A percentile compares a stretch with the other conserved stretches of the same genome.
phyloP scores from a whole-genome alignment of 495 filamentous ascomycete genomes.

The Chlorociboria aeruginascens region DNA sequence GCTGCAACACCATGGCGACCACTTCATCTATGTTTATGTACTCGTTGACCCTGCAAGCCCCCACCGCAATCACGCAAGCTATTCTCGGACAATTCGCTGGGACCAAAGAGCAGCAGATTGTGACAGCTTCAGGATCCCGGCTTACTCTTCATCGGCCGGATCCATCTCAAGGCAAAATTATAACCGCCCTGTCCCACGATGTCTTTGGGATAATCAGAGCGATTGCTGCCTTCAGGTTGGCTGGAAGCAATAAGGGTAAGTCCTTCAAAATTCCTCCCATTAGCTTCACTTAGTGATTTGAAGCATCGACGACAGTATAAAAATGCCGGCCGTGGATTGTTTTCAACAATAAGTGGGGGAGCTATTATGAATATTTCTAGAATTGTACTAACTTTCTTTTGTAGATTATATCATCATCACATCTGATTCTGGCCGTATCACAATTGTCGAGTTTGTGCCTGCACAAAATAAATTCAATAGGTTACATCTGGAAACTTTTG shows the following conservation, averaged over 20 bases:
- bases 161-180: constrained; percentile 71
- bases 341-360: constrained; percentile 2
- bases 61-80: constrained; percentile 78
- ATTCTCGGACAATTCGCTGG: constrained; percentile 90
- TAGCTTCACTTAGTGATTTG: constrained; percentile 86
- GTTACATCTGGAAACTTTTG: constrained; percentile 92
- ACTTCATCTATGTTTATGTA: constrained; percentile 98
- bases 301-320: constrained; percentile 38
- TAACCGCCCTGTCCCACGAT: constrained; percentile 78
- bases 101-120: constrained; percentile 91
- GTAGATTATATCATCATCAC: constrained; percentile 93
- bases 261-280: constrained; percentile 26
- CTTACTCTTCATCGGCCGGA: constrained; percentile 82
- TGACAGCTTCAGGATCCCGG: constrained; percentile 83
- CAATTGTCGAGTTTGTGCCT: constrained; percentile 84
- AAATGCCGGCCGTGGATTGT: constrained; percentile 14
- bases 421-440: constrained; percentile 89
- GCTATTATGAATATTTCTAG: constrained; percentile 16
- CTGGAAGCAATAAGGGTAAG: constrained; percentile 95
- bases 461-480: constrained; percentile 79
- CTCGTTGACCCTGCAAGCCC: constrained; percentile 84
- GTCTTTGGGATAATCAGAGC: constrained; percentile 89
- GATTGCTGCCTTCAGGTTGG: constrained; percentile 76
- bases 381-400: constrained; percentile 44
- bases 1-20: constrained; percentile 67